Conservation (phyloP, 1,284 basidiomycete genomes). For the Leccinum fuscescens region DNA sequence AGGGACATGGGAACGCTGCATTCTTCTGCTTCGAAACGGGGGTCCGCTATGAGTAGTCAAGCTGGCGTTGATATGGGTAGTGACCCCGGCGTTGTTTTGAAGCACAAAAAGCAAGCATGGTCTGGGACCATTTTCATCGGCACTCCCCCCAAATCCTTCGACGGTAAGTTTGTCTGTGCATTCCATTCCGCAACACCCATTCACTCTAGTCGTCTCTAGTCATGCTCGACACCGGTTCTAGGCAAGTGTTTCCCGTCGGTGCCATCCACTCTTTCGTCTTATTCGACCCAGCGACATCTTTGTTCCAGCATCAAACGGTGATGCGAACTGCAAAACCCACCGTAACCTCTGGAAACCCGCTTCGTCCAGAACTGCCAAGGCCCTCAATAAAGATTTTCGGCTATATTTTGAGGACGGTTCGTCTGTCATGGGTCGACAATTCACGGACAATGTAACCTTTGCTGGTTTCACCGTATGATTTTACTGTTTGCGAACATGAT, state of each 20-base stretch:
- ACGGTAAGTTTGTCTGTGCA: not conserved
- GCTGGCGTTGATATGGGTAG: not conserved
- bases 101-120: not conserved
- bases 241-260: not conserved
- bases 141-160: not conserved
- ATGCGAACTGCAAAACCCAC: not conserved
- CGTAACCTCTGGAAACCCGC: not conserved
- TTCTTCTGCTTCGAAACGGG: not conserved
- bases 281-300: not conserved
- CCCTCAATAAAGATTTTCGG: not conserved
- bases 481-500: not conserved
- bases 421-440: not conserved
- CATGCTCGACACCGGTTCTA: not conserved
- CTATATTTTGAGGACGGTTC: not conserved
- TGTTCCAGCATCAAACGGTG: not conserved
- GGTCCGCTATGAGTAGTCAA: not conserved
- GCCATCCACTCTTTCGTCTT: not conserved
- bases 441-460: not conserved
- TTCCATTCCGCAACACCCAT: not conserved
- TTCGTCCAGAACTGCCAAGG: not conserved
- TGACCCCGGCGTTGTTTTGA: not conserved
- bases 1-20: not conserved
- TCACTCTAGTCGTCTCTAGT: not conserved
- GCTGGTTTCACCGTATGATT: not conserved
- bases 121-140: not conserved